Base-by-base conservation (phyloP, 1,284 basidiomycete genomes). In the Schizophyllum commune region DNA sequence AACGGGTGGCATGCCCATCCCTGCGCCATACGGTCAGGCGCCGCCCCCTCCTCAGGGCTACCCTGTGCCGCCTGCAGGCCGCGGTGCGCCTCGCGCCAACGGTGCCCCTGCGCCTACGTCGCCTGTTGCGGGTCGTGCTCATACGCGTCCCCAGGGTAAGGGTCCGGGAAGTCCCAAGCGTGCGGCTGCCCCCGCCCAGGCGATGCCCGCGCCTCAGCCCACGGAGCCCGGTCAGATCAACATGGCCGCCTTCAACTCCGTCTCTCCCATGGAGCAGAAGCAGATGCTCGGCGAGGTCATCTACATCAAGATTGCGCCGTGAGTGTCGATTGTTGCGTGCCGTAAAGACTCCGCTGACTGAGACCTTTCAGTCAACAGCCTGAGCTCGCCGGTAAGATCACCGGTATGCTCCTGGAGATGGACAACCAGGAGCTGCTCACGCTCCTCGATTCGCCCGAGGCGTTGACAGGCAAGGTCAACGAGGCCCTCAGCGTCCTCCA, bases 381-480 rank as follows among this genome's bases (percentile, higher is more conserved):
- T 61, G 94, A 96, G 53, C 81, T 96, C 70, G 94, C 96, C 64
- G 95, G 95, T 66, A 97, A 98, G 83, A 97, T 98, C 74, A 98
- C 95, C 61, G 95, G 92, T 63, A 96, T 97, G 94, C 80, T 97
- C 68, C 85, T 96, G 66, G 95, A 98, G 84, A 97, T 98, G 93
- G 94, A 97, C 76, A 96, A 96, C 77, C 73, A 81, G 60, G 95
- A 97, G 77, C 82, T 98, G 57, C 78, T 97, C 51, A 87, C 91
- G 75, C 83, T 98, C 62, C 77, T 97, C 68, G 92, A 96, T 66
- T 80, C 85, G 57, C 79, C 80, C 52, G 91, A 94, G 19, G 86
- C 93, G 54, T 85, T 98, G 79, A 83, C 84, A 70, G 77, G 80
- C 74, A 98, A 98, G 83, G 90, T 97, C 67, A 85, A 84, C 68